Base-by-base conservation (phyloP, 2,329 filamentous ascomycete genomes). In the Incumbomyces lentus region DNA sequence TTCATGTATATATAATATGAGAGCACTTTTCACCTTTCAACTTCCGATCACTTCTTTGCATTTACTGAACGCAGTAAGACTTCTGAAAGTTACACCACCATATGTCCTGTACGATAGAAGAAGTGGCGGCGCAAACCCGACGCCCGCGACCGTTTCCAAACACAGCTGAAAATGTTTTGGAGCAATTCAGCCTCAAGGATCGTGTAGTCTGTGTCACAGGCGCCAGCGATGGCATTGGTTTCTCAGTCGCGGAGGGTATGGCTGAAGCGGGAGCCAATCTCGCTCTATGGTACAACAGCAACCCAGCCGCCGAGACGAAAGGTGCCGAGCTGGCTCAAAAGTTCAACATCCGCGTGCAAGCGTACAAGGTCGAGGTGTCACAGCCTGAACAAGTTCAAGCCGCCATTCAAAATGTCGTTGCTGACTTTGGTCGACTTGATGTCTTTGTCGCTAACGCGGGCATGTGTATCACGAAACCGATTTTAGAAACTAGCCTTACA, bases 381-480 rank as follows among this genome's bases (percentile, higher is more conserved):
- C 49, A 59, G 35, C 57, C 61, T 29, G 40, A 51, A 2, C 55
- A 62, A 12, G 46, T 51, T 11, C 32, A 42, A 44, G 33, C 16
- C 5, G 43, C 56, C 4, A 55, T 70, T 2, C 50, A 64, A 3
- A 12, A 60, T 14, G 59, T 69, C 14, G 57, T 57, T 1, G 46
- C 51, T 2, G 65, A 68, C 31, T 70, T 71, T 53, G 68, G 68
- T 13, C 60, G 60, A 29, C 59, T 73, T 5, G 64, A 70, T 46
- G 65, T 72, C 44, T 59, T 72, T 32, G 62, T 73, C 29, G 70
- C 64, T 10, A 72, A 71, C 54, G 68, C 69, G 0, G 67, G 71
- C 14, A 74, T 73, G 61, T 68, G 69, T 3, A 74, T 73, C 26
- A 74, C 70, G 0, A 76, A 78, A 54, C 69, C 73, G 0, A 70